phyloP scores from a whole-genome alignment of 148 eudicot genomes.

The Cornus kousa region DNA sequence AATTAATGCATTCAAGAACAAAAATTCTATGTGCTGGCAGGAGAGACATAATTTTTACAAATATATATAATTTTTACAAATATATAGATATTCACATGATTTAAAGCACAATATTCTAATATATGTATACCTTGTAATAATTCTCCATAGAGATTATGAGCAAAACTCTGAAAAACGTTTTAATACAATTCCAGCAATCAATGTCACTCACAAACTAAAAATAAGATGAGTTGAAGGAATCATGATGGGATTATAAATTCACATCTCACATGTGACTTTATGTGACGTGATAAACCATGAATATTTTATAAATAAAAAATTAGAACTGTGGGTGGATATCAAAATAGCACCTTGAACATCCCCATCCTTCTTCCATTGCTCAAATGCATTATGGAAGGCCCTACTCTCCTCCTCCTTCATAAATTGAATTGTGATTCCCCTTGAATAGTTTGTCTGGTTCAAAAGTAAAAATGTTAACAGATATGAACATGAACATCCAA shows the following conservation, averaged over 20 bases:
- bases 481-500: neutral
- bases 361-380: constrained; percentile 61
- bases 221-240: neutral
- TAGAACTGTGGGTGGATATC: neutral
- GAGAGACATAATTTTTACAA: neutral
- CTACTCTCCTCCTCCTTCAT: constrained; percentile 61
- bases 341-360: constrained; percentile 49
- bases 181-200: neutral
- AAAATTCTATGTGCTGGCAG: neutral
- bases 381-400: constrained; percentile 66
- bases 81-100: neutral
- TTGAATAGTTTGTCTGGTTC: constrained; percentile 55
- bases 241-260: neutral
- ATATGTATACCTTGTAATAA: neutral
- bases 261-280: neutral
- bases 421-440: constrained; percentile 58
- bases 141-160: neutral
- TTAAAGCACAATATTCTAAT: neutral
- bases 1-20: neutral
- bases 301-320: neutral
- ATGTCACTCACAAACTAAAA: neutral
- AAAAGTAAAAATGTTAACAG: constrained; percentile 17
- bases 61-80: neutral
- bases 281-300: no score
- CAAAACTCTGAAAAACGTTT: neutral